Base-by-base conservation (phyloP, 345 rosid species). In the Euclidium syriacum region DNA sequence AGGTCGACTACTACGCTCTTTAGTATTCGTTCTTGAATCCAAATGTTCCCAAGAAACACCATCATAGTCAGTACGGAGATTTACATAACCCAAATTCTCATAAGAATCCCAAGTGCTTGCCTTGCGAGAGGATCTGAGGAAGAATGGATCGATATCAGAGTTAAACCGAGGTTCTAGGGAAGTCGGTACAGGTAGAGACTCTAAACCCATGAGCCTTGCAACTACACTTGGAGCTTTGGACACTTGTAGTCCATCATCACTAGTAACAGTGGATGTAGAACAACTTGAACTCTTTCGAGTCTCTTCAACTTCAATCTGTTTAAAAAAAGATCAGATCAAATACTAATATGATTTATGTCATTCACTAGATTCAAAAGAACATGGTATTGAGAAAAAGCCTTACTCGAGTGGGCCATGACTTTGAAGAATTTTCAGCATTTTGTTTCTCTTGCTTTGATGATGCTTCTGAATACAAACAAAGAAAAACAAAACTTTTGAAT, bases 161-260 rank as follows among this genome's bases (percentile, higher is more conserved):
- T 38, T 47, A 54, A 39, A 68, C 53, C 75, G 75, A 18, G 79
- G 64, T 56, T 80, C 82, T 0, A 49, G 54, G 51, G 52, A 74
- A 58, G 59, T 79, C 8, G 80, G 50, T 3, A 70, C 73, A 8
- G 99, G 99, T 72, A 94, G 71, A 6, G 90, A 81, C 77, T 94
- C 82, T 73, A 90, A 70, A 67, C 99, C 99, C 99, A 94, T 94
- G 34, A 94, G 95, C 67, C 90, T 83, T 24, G 96, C 99, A 52
- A 94, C 90, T 26, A 87, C 95, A 43, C 97, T 86, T 1, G 97
- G 96, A 26, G 86, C 85, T 75, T 72, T 79, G 33, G 75, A 58
- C 47, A 72, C 92, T 68, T 24, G 78, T n/a, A n/a, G n/a, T 52
- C 78, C 87, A 51, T 87, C 91, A 48, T 86, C 88, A 68, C 95